Evolutionary conservation across 2,329 filamentous ascomycete genomes (phyloP), one percentile per base, ranked within the genome.

Genomic region (Arachnopeziza araneosa): DNA sequence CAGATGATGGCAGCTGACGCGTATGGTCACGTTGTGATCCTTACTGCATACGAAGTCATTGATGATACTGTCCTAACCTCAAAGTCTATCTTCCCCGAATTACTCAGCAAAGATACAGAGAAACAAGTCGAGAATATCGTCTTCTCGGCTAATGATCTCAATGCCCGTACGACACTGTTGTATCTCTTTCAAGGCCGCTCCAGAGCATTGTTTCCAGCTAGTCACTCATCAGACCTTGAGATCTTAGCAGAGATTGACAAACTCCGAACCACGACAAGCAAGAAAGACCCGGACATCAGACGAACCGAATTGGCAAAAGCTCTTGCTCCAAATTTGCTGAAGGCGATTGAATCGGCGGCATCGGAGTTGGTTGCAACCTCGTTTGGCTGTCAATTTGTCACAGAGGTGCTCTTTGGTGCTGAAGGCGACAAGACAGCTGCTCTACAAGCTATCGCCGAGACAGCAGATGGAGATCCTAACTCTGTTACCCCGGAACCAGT

Each of bases 51-150:
- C 72, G 95, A 98, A 69, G 87, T 96, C 54, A 86, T 96, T 54
- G 95, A 99, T 68, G 95, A 99, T 73, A 99, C 95, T 10, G 93
- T 96, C 65, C 80, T 96, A 70, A 90, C 86, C 2, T 82, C 86
- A 55, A 98, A 96, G 77, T 82, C 89, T 32, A 89, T 99, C 65
- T 91, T 96, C 75, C 82, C 90, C 0, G 93, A 98, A 74, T 80
- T 99, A 14, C 77, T 97, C 21, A 90, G 87, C 64, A 89, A 90
- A 69, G 84, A 86, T 62, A 80, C 82, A 24, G 80, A 86, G 58
- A 80, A 81, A 59, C 79, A 85, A 36, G 77, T 81, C 1, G 83
- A 88, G 66, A 88, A 88, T 63, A 78, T 91, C 55, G 75, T 89
- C 22, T 81, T 81, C 52, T 76, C 84, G 5, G 85, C 82, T 65